Evolutionary conservation across 140 eudicot species (phyloP).

Genomic region (Flaveria floridana): DNA sequence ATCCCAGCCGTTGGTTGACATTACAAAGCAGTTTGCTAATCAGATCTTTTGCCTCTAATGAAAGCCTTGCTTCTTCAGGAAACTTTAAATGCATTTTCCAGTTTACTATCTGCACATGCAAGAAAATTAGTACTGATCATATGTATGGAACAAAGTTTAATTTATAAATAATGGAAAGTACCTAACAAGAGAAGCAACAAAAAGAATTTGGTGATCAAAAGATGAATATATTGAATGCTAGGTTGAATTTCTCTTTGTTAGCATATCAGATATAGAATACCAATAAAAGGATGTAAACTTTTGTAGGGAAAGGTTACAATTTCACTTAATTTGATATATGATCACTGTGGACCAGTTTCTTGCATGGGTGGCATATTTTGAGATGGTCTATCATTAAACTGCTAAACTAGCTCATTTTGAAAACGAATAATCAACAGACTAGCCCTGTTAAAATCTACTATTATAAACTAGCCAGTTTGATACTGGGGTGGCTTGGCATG

Average conservation of each 20-base stretch:
- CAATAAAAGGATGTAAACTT: not conserved
- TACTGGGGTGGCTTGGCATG: not conserved
- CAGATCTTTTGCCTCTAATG: constrained; percentile 88
- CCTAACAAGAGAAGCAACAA: not conserved
- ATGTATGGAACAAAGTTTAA: not conserved
- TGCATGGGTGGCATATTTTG: too few relatives aligned
- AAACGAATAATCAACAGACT: too few relatives aligned
- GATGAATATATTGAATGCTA: not conserved
- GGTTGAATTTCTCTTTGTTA: not conserved
- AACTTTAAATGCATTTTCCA: constrained; percentile 95
- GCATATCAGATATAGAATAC: not conserved
- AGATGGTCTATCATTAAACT: too few relatives aligned
- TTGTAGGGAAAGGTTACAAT: too few relatives aligned
- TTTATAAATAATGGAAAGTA: not conserved
- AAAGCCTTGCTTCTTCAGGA: constrained; percentile 90
- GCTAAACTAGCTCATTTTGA: too few relatives aligned
- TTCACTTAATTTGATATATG: too few relatives aligned
- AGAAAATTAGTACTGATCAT: constrained; percentile 19
- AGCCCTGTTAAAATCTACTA: too few relatives aligned
- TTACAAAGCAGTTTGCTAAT: constrained; percentile 86
- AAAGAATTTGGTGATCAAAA: not conserved
- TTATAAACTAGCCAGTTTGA: too few relatives aligned
- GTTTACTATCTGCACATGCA: constrained; percentile 72
- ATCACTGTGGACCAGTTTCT: too few relatives aligned
- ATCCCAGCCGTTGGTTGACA: constrained; percentile 87